Percentiles rank a stretch among this genome's conserved stretches.
phyloP scores from a whole-genome alignment of 2,329 filamentous ascomycete genomes.

The Cercospora zeae-maydis region DNA sequence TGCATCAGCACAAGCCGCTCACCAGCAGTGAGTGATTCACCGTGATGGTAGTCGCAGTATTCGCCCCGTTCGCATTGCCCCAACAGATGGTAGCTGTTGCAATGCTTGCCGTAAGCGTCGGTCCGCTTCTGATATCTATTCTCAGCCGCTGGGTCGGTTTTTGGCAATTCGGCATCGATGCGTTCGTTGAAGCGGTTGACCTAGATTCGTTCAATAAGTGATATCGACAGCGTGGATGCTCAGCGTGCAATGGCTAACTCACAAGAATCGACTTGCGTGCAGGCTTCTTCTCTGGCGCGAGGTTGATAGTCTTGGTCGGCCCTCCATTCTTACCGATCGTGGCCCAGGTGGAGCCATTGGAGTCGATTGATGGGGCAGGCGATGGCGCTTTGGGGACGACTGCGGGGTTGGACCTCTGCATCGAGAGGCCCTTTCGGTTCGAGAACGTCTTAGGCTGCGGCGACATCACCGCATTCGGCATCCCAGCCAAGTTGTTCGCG shows the following conservation, averaged over 20 bases:
- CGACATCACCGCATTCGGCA: background rate
- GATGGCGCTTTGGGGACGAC: slow-evolving; percentile 22
- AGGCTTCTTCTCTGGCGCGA: slow-evolving; percentile 35
- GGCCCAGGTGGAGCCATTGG: slow-evolving; percentile 34
- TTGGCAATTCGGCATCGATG: slow-evolving; percentile 40
- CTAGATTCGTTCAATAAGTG: background rate
- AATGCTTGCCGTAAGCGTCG: slow-evolving; percentile 34
- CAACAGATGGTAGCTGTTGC: slow-evolving; percentile 39
- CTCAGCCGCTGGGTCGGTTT: slow-evolving; percentile 30
- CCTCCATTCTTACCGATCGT: slow-evolving; percentile 41
- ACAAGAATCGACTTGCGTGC: slow-evolving; percentile 39
- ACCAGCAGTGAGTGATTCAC: slow-evolving; percentile 37
- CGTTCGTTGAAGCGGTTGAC: slow-evolving; percentile 43
- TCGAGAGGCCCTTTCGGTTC: background rate
- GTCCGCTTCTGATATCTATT: slow-evolving; percentile 31
- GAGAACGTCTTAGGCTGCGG: background rate
- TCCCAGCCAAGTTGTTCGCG: background rate
- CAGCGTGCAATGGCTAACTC: background rate
- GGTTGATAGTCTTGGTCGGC: slow-evolving; percentile 39
- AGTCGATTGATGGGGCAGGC: slow-evolving; percentile 24
- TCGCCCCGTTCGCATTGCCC: slow-evolving; percentile 41
- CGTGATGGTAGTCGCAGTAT: slow-evolving; percentile 45
- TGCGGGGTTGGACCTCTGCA: slow-evolving; percentile 6
- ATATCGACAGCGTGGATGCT: no score
- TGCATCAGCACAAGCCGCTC: slow-evolving; percentile 43